phyloP scores from a whole-genome alignment of 1,139 yeast species.

The Sugiyamaella sp. region DNA sequence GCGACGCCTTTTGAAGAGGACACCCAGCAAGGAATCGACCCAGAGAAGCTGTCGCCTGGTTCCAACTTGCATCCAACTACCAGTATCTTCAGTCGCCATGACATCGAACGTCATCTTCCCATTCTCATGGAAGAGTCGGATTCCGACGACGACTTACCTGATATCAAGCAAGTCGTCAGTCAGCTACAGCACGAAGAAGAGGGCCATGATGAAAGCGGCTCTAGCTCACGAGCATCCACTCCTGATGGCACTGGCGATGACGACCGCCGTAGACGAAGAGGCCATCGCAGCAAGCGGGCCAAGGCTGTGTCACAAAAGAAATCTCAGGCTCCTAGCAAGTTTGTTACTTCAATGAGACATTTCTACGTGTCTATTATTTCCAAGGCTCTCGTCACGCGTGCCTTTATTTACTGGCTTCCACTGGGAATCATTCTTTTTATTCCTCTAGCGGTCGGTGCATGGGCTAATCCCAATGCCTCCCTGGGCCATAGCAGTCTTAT shows the following conservation, averaged over 20 bases:
- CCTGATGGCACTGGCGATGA: slow-evolving; percentile 26
- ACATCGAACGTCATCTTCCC: slow-evolving; percentile 16
- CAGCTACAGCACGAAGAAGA: slow-evolving; percentile 30
- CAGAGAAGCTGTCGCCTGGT: background rate
- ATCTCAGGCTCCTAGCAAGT: slow-evolving; percentile 18
- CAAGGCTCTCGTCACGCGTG: slow-evolving; percentile 41
- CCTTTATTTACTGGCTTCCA: slow-evolving; percentile 46
- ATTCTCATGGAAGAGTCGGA: slow-evolving; percentile 31
- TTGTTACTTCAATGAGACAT: slow-evolving; percentile 34
- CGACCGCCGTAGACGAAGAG: slow-evolving; percentile 23
- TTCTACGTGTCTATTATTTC: slow-evolving; percentile 36
- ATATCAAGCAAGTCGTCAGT: slow-evolving; percentile 37
- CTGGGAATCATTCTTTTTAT: slow-evolving; percentile 44
- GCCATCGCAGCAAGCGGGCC: slow-evolving; percentile 20
- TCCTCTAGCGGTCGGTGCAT: slow-evolving; percentile 47
- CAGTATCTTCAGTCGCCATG: slow-evolving; percentile 20
- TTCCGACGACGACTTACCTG: slow-evolving; percentile 35
- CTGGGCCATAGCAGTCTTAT: slow-evolving; percentile 43
- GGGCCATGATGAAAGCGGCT: slow-evolving; percentile 9
- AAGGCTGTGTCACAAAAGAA: slow-evolving; percentile 13
- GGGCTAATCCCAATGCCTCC: slow-evolving; percentile 38
- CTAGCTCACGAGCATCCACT: slow-evolving; percentile 20
- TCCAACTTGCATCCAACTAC: background rate
- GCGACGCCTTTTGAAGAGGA: background rate
- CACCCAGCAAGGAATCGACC: slow-evolving; percentile 1